Base-by-base conservation (phyloP, 495 filamentous ascomycete genomes). In the Penicillium herquei region DNA sequence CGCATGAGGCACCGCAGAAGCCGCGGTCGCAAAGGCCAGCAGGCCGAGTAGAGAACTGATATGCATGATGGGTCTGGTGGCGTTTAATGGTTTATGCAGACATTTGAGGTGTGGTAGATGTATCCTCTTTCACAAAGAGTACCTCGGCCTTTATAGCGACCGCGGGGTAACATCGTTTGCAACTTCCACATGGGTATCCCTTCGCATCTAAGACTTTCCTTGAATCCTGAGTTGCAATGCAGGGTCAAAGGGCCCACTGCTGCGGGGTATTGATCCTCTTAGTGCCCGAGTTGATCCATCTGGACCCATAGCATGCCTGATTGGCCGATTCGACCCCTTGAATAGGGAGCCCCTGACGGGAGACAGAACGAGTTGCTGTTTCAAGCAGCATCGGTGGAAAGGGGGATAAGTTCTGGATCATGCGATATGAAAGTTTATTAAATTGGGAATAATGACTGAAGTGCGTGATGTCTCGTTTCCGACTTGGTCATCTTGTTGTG, bases 21-120 rank as follows among this genome's bases (percentile, higher is more conserved):
- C 62, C 11, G 68, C 62, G 10, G 61, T 63, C 11, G 69, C 62
- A 47, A 72, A 68, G 59, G 66, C 59, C 59, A 72, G 48, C 7
- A 72, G 54, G 34, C 67, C 69, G 26, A 74, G 14, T 44, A 71
- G 58, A 50, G 62, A 54, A 46, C 52, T 62, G 42, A 51, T 49
- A 59, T 71, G 61, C 71, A 74, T 74, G 26, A 31, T 32, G 9
- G 40, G 2, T n/a, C 14, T 43, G 40, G n/a, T 43, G 40, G 40
- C 9, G 7, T 43, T n/a, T 16, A 43, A 43, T 43, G 14, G 18
- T 1, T 4, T 26, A 43, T 43, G 2, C 34, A 37, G 12, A 37
- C 34, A 37, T 2, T 10, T 37, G 34, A 37, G 2, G 34, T 37
- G 34, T 37, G 2, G 34, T 10, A 37, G 34, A 37, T 37, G 34